These are phyloP conservation scores for Fusarium duplospermum DNA, from an alignment of 2,329 filamentous ascomycete species.

Conservation along the genomic window DNA sequence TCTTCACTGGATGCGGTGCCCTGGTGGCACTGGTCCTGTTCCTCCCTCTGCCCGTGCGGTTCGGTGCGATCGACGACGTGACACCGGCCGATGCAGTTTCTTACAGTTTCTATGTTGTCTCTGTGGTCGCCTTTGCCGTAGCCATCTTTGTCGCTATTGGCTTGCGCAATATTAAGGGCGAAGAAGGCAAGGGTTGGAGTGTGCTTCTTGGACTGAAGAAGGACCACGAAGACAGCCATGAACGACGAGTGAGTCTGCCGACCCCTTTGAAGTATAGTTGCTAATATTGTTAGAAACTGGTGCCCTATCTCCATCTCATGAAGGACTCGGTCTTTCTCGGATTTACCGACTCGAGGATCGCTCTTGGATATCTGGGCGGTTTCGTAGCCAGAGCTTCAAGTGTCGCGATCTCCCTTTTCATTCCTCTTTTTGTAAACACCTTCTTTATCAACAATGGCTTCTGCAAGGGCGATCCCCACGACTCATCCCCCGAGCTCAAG, in stretches of 20 bases:
- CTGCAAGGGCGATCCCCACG: slow-evolving; percentile 75
- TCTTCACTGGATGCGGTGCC: slow-evolving; percentile 93
- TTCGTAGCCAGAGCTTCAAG: slow-evolving; percentile 96
- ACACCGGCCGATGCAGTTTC: slow-evolving; percentile 80
- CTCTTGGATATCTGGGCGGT: slow-evolving; percentile 89
- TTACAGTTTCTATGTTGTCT: slow-evolving; percentile 90
- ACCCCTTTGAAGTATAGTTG: not conserved
- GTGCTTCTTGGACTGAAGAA: slow-evolving; percentile 61
- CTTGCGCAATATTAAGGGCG: slow-evolving; percentile 74
- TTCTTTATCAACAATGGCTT: slow-evolving; percentile 87
- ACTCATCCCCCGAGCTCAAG: slow-evolving; percentile 80
- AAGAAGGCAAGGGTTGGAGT: slow-evolving; percentile 80
- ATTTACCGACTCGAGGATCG: slow-evolving; percentile 80
- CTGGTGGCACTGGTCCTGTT: slow-evolving; percentile 85
- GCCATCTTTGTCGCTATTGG: slow-evolving; percentile 83
- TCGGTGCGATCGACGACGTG: slow-evolving; percentile 76
- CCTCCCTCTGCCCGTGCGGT: slow-evolving; percentile 85
- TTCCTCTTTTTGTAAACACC: slow-evolving; percentile 91
- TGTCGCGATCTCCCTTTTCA: slow-evolving; percentile 93
- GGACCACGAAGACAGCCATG: slow-evolving; percentile 36
- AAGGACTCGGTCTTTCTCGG: slow-evolving; percentile 75
- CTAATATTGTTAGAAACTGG: slow-evolving; percentile 48
- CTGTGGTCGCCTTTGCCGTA: slow-evolving; percentile 75
- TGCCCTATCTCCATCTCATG: slow-evolving; percentile 71
- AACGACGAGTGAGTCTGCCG: slow-evolving; percentile 43